phyloP scores from a whole-genome alignment of 2,329 filamentous ascomycete genomes.

The Claviceps capensis region DNA sequence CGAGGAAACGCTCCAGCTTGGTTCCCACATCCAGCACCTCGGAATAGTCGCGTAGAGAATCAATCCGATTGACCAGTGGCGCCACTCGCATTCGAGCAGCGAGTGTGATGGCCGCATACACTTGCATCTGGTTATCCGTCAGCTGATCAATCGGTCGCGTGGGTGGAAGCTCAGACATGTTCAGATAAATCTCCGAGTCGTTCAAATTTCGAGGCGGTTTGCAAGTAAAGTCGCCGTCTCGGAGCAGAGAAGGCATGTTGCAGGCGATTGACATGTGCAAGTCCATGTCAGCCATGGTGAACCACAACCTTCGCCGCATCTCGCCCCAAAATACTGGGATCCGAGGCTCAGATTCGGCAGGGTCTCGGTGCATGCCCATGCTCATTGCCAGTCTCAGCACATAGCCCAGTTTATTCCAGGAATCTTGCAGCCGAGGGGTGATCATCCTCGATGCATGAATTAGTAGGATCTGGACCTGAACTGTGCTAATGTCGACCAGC shows the following conservation, averaged over 20 bases:
- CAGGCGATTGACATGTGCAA: slow-evolving; percentile 39
- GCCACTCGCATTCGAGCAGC: slow-evolving; percentile 34
- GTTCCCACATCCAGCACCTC: slow-evolving; percentile 39
- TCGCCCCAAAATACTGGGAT: slow-evolving; percentile 39
- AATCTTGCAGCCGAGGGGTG: slow-evolving; percentile 34
- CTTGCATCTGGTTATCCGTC: slow-evolving; percentile 40
- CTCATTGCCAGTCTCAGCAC: slow-evolving; percentile 45
- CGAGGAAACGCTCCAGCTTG: slow-evolving; percentile 39
- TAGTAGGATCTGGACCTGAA: slow-evolving; percentile 41
- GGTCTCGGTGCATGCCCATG: slow-evolving; percentile 44
- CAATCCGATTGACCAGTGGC: slow-evolving; percentile 36
- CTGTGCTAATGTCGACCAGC: slow-evolving; percentile 35
- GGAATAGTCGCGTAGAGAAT: slow-evolving; percentile 37
- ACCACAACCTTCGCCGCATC: slow-evolving; percentile 41
- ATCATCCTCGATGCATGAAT: slow-evolving; percentile 40
- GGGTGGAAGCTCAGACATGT: slow-evolving; percentile 34
- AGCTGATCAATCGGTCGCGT: slow-evolving; percentile 36
- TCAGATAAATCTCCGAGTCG: slow-evolving; percentile 33
- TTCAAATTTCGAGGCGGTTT: slow-evolving; percentile 38
- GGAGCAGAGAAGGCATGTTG: slow-evolving; percentile 36
- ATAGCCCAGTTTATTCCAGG: slow-evolving; percentile 41
- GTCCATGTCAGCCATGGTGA: slow-evolving; percentile 42
- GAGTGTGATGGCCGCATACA: slow-evolving; percentile 38
- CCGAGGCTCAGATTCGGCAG: slow-evolving; percentile 35
- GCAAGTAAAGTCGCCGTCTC: slow-evolving; percentile 40